Evolutionary conservation across 2,329 filamentous ascomycete species (phyloP).

Genomic region (Sporothrix brasiliensis): DNA sequence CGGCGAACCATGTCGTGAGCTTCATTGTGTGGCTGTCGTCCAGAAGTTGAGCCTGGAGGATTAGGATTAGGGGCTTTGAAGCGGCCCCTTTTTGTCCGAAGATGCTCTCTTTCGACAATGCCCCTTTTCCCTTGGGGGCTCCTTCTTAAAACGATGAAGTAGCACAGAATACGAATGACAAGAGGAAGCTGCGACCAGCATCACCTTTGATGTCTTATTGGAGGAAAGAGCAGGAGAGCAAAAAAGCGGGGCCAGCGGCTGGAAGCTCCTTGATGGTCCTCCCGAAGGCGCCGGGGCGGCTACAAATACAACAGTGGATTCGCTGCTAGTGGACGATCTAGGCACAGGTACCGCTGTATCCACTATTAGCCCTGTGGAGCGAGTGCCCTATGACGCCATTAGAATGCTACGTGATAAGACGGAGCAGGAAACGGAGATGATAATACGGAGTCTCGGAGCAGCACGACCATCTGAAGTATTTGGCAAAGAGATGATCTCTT

Average conservation of each 20-base stretch:
- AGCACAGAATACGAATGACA: not conserved
- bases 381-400: too few relatives aligned
- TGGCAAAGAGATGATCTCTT: too few relatives aligned
- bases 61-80: too few relatives aligned
- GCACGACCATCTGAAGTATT: not conserved
- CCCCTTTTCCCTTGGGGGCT: not conserved
- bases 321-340: too few relatives aligned
- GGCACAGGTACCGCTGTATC: too few relatives aligned
- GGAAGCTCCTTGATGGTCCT: not conserved
- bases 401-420: too few relatives aligned
- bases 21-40: not conserved
- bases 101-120: not conserved
- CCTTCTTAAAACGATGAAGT: too few relatives aligned
- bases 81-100: too few relatives aligned
- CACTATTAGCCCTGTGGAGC: too few relatives aligned
- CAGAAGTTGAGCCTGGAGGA: not conserved
- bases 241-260: not conserved
- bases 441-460: not conserved
- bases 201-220: not conserved
- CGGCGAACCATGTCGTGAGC: not conserved
- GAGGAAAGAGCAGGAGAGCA: not conserved
- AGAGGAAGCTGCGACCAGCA: not conserved
- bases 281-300: too few relatives aligned
- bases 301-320: too few relatives aligned
- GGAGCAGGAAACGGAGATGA: not conserved